Base-by-base conservation (phyloP, 345 rosid genomes). In the Moricandia arvensis region DNA sequence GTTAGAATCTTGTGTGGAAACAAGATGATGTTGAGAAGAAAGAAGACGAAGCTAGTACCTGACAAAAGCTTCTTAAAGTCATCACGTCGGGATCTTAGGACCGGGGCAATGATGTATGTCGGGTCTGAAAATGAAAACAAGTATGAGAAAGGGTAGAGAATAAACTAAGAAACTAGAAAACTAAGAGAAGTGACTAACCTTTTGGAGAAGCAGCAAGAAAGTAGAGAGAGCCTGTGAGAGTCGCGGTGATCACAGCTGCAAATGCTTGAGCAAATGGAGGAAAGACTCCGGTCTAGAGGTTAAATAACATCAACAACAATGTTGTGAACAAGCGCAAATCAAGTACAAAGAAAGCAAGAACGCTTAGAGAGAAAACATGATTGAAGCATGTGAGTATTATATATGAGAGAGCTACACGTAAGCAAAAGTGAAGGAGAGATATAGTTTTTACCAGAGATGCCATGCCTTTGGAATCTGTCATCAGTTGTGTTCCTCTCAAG, bases 201-300 rank as follows among this genome's bases (percentile, higher is more conserved):
- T 88, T 86, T 9, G 99, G 97, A 70, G 99, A 95, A 75, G 97
- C 85, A 45, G 97, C 96, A 68, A 90, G 76, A 63, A 84, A 92
- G 76, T 95, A 95, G 12, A 95, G 89, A 64, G 97, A 92, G 61
- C 97, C 97, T 0, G 97, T 95, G 59, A 95, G 97, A 63, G 85
- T 86, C 24, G 97, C 99, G 0, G 99, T 92, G 53, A 90, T 72
- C 49, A 84, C 99, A 71, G 99, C 99, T 10, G 99, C 97, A 83
- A 95, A 90, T 11, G 85, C 99, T 82, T 92, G 97, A 66, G 99
- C 99, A 74, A 90, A 92, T 37, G 97, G 98, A 73, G 97, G 98
- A 17, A 94, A 81, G 37, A 91, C 80, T 27, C 98, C 97, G 1
- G 96, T 82, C 98, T 91, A 68, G n/a, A n/a, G n/a, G n/a, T n/a